Base-by-base conservation (phyloP, 2,329 filamentous ascomycete species). In the Xylaria sp. region DNA sequence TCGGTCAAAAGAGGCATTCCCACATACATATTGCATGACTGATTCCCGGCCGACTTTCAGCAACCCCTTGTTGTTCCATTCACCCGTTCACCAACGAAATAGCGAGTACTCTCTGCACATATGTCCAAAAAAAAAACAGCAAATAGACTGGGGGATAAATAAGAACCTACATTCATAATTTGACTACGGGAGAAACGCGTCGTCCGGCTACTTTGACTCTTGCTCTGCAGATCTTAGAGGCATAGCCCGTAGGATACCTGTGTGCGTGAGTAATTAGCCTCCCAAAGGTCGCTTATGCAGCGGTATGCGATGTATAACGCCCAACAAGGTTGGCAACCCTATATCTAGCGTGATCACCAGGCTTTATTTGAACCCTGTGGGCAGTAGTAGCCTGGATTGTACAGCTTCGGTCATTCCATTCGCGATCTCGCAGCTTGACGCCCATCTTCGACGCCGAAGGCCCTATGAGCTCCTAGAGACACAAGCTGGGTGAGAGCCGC, bases 11-110 rank as follows among this genome's bases (percentile, higher is more conserved):
- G 10, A 15, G 28, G 5, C 20, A 34, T 39, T 56, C 28, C 28
- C 39, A 66, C 28, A 28, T 28, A 28, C 28, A 2, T 28, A 1
- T 28, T 28, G 5, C 28, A 28, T 50, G n/a, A 50, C 48, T 5
- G n/a, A 10, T 5, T 55, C 52, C 5, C n/a, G 15, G 15, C 34
- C 8, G 10, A 41, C 54, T 32, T 39, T 55, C 34, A 34, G 55
- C 18, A 37, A 44, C n/a, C 46, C 55, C 63, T 25, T 65, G 60
- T 23, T 65, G 60, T 65, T 55, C 55, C 32, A 65, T 54, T 7
- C 23, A 25, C 23, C 15, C 25, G 25, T 55, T 18, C 46, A 46
- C 51, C 25, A 12, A 28, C 37, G n/a, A 46, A 56, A 25, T 15
- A 55, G 28, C 28, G 5, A 28, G 28, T 28, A 28, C 28, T 28